Percentiles rank a stretch among this genome's conserved stretches.
phyloP scores from a whole-genome alignment of 306 rosid species.

The Dalbergia cultrata region DNA sequence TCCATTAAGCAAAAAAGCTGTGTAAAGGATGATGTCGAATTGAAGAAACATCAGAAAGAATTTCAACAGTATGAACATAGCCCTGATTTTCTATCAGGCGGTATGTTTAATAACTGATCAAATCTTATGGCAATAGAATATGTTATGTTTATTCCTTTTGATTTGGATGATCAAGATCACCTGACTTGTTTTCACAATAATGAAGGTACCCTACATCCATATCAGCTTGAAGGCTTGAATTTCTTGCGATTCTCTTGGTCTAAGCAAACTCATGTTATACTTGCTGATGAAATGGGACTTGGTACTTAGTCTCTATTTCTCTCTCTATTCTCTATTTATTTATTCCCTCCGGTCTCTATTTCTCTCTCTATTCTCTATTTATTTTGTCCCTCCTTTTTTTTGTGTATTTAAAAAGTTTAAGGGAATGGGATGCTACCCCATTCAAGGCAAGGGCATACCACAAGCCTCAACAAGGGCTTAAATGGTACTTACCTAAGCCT shows the following conservation, averaged over 20 bases:
- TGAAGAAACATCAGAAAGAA: slow-evolving; percentile 80
- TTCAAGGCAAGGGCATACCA: slow-evolving; percentile 19
- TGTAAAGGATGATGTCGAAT: slow-evolving; percentile 65
- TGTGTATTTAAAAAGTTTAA: slow-evolving; percentile 6
- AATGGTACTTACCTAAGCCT: slow-evolving; percentile 5
- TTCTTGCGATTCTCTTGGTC: slow-evolving; percentile 98
- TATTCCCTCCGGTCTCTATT: slow-evolving; percentile 41
- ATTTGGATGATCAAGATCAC: slow-evolving; percentile 43
- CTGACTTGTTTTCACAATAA: slow-evolving; percentile 47
- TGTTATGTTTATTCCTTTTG: slow-evolving; percentile 21
- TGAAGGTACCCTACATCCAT: slow-evolving; percentile 92
- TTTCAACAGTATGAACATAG: slow-evolving; percentile 90
- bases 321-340: slow-evolving; percentile 34
- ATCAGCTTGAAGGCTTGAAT: slow-evolving; percentile 99
- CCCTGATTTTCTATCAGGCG: slow-evolving; percentile 89
- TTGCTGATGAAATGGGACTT: slow-evolving; percentile 99
- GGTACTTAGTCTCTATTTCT: slow-evolving; percentile 66
- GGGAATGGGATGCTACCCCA: not conserved
- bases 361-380: slow-evolving; percentile 40
- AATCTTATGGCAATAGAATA: slow-evolving; percentile 39
- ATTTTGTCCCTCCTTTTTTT: slow-evolving; percentile 30
- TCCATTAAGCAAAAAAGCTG: slow-evolving; percentile 68
- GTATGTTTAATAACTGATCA: slow-evolving; percentile 47
- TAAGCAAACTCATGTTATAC: slow-evolving; percentile 97
- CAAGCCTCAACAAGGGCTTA: slow-evolving; percentile 14